A percentile compares a stretch with the other conserved stretches of the same genome.
These are phyloP conservation scores for Parascedosporium putredinis DNA, from an alignment of 2,329 filamentous ascomycete genomes.

Conservation along the genomic window DNA sequence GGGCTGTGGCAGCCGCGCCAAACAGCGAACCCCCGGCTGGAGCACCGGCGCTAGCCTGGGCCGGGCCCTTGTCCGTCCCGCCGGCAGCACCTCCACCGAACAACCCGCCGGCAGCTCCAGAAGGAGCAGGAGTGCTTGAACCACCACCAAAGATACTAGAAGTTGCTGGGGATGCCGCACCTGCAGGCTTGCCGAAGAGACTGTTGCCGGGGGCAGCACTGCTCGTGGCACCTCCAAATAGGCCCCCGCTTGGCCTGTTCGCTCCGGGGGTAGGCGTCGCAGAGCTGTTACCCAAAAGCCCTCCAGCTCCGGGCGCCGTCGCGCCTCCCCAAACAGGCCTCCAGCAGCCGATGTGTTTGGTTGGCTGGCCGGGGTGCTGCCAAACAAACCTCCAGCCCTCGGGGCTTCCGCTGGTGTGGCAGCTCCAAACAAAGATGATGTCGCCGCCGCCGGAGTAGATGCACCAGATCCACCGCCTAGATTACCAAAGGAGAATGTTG, in stretches of 20 bases:
- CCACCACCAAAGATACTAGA: constrained; percentile 15
- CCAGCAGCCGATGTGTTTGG: constrained; percentile 13
- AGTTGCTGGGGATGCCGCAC: constrained; percentile 12
- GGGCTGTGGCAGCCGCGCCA: constrained; percentile 4
- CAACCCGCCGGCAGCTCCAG: constrained; percentile 16
- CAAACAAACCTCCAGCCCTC: constrained; percentile 17
- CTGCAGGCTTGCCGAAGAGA: constrained; percentile 15
- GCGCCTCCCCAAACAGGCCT: constrained; percentile 9
- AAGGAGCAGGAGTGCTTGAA: constrained; percentile 8
- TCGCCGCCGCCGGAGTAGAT: constrained; percentile 40
- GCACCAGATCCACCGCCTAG: constrained; percentile 20
- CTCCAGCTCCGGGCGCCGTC: constrained; percentile 11
- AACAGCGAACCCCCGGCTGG: constrained; percentile 13
- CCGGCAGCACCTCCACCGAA: constrained; percentile 15
- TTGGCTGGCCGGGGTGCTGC: constrained; percentile 14
- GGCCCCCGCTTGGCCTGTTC: constrained; percentile 1
- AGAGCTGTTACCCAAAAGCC: constrained; percentile 1
- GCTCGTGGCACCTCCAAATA: constrained; percentile 16
- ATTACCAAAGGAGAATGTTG: constrained; percentile 32
- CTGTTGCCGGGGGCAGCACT: constrained; percentile 15
- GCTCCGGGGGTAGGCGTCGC: neutral
- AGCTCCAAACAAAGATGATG: constrained; percentile 15
- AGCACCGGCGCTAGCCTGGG: constrained; percentile 15
- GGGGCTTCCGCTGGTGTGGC: constrained; percentile 7
- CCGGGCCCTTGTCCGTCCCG: neutral